Percentiles rank a stretch among this genome's conserved stretches.
Conservation (phyloP, 371 early-diverging fungal species). For the Funneliformis caledonium region DNA sequence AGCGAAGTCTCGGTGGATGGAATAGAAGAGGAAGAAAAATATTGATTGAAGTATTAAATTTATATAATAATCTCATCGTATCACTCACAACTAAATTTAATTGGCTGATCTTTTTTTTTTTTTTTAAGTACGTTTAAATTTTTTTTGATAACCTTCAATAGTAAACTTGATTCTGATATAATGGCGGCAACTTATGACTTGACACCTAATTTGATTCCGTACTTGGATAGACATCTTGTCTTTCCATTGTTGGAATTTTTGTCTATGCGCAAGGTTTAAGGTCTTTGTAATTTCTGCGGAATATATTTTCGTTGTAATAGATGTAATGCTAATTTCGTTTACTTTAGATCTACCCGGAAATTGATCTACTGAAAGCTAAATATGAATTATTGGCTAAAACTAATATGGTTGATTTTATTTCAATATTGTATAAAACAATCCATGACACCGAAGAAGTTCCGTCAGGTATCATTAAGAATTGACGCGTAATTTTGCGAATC, state of each 20-base stretch:
- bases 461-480: constrained; percentile 52
- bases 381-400: constrained; percentile 85
- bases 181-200: constrained; percentile 78
- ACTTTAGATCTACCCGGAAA: constrained; percentile 70
- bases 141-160: background rate
- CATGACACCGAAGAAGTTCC: constrained; percentile 70
- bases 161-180: constrained; percentile 43
- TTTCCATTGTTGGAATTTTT: constrained; percentile 89
- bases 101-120: background rate
- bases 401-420: constrained; percentile 92
- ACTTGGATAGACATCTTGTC: constrained; percentile 91
- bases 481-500: background rate
- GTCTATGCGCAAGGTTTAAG: constrained; percentile 70
- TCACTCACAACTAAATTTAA: background rate
- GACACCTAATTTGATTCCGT: constrained; percentile 82
- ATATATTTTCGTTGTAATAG: background rate
- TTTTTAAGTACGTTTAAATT: background rate
- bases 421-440: constrained; percentile 79
- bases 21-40: constrained; percentile 21
- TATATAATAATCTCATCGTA: background rate
- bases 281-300: background rate
- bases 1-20: constrained; percentile 16
- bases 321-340: background rate
- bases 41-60: background rate
- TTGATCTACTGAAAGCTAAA: constrained; percentile 83